Evolutionary conservation across 2,329 filamentous ascomycete species (phyloP).

Genomic region (Bertia moriformis): DNA sequence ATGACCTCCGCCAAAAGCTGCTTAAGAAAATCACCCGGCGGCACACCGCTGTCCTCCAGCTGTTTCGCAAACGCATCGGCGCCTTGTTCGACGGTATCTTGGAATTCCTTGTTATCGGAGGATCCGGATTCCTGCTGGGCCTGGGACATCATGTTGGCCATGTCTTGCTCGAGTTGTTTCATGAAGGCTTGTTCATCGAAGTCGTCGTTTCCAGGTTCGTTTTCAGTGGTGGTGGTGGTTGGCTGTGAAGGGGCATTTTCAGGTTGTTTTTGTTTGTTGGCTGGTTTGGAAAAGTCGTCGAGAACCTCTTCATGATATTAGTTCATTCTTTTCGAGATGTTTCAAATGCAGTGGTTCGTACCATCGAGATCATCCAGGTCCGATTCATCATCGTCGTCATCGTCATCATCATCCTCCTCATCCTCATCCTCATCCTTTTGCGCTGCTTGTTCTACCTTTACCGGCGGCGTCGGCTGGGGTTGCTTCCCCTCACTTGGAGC

Average conservation of each 20-base stretch:
- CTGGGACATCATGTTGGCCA: neutral
- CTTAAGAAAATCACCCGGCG: slow-evolving; percentile 17
- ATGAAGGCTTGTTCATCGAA: neutral
- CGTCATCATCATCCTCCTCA: neutral
- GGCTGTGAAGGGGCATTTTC: neutral
- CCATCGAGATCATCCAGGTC: neutral
- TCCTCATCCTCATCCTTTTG: too few relatives aligned
- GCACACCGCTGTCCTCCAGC: slow-evolving; percentile 16
- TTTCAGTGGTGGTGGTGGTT: neutral
- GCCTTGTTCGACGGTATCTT: neutral
- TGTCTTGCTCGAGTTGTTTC: neutral
- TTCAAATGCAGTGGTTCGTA: neutral
- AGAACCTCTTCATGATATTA: neutral
- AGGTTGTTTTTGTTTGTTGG: neutral
- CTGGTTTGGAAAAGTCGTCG: slow-evolving; percentile 1
- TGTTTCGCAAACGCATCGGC: slow-evolving; percentile 14
- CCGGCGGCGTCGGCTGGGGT: neutral
- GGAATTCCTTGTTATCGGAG: neutral
- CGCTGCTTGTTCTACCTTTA: too few relatives aligned
- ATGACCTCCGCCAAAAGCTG: slow-evolving; percentile 17
- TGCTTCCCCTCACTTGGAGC: neutral
- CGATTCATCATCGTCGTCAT: neutral
- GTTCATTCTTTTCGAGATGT: too few relatives aligned
- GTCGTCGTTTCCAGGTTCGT: neutral
- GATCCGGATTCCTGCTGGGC: neutral